Evolutionary conservation across 257 asterid genomes (phyloP), one percentile per base, ranked within the genome.

Genomic region (Capsicum baccatum): DNA sequence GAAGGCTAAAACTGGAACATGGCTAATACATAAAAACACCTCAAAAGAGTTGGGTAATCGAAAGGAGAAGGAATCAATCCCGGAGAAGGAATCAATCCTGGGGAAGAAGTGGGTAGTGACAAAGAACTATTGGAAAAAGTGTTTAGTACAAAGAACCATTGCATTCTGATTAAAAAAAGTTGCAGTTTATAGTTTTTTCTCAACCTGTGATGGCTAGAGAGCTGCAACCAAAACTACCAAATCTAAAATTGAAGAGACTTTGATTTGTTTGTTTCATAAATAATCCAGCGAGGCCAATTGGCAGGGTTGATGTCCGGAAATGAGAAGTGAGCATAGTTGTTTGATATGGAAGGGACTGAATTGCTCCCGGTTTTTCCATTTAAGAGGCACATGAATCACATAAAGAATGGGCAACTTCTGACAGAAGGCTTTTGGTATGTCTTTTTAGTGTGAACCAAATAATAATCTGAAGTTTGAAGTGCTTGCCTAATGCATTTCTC

Each of bases 331-430:
- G 50, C 50, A 67, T 35, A 7, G 50, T 67, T 67, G 50, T 35
- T 67, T 67, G 74, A 67, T 67, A 67, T 37, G 7, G 7, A 67
- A 67, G 50, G 50, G 74, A 67, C 50, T 67, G 17, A 73, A 73
- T n/a, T 73, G 10, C 39, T 50, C 59, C 59, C 17, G 47, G 37
- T 67, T 67, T 67, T 16, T 67, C 74, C 74, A 35, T 37, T 67
- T 67, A 67, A 37, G 50, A 13, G 74, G 74, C 74, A 67, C 50
- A 35, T 67, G 50, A 35, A 67, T 67, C 74, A 67, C 50, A 67
- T 37, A 67, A 67, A 67, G 50, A 67, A 67, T 35, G 50, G 74
- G 50, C 1, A 67, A 67, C 74, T 67, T 67, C 48, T 66, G 44
- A 67, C 21, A 6, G 21, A 67, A 67, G 50, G 16, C 21, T 67